Base-by-base conservation (phyloP, 495 filamentous ascomycete genomes). In the Thozetella sp. region DNA sequence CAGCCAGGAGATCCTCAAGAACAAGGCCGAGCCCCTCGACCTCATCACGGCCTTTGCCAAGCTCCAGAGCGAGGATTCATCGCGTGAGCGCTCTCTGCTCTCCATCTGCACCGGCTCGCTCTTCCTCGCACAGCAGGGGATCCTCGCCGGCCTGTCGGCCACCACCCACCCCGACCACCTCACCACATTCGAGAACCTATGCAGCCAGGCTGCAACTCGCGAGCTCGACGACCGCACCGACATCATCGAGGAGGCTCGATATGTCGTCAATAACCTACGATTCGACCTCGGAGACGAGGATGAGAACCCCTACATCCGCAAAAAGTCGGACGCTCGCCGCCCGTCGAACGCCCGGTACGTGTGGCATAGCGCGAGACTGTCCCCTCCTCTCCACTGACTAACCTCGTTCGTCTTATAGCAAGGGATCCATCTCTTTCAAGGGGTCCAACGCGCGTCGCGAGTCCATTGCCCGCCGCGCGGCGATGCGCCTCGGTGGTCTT, bases 191-290 rank as follows among this genome's bases (percentile, higher is more conserved):
- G 88, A 92, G 73, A 86, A 78, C 55, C 68, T 92, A 40, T 90
- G 88, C 71, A 85, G 84, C 65, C 81, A 90, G 61, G 86, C 86
- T 48, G 80, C 86, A 10, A 77, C 80, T 24, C 73, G 80, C 27
- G 79, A 83, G 57, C 54, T 81, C 20, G 76, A 79, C n/a, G 83
- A 88, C 70, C 80, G 85, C 52, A 87, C 88, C 51, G 88, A 48
- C 43, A 87, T 94, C 45, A 79, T 92, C 59, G 89, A 93, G 60
- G 76, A 82, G 55, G 87, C 90, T 67, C 81, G 90, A 63, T 93
- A 92, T 63, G 84, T 93, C 10, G 90, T 93, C 66, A 92, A 92
- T 76, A 92, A 92, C 70, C 81, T 89, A 48, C 86, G 88, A 55
- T 92, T 90, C 70, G 88, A 92, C 58, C 77, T 91, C 37, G 88